These are phyloP conservation scores for Acer negundo DNA, from an alignment of 345 rosid genomes.

Conservation along the genomic window DNA sequence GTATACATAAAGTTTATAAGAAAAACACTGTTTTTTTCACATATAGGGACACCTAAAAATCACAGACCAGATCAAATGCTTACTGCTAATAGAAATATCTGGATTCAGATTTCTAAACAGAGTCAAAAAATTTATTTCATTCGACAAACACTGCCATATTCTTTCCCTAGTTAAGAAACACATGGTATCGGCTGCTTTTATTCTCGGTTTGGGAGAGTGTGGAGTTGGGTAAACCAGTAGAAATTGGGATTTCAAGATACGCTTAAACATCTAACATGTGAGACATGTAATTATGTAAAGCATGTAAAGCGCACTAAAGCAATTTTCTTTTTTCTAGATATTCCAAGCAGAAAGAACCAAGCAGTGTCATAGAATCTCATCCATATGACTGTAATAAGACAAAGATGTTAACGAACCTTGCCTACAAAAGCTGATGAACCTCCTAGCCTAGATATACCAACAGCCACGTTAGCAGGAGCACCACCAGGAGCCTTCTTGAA, in stretches of 20 bases:
- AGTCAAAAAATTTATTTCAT: neutral
- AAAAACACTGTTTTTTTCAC: neutral
- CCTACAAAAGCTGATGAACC: conserved; percentile 96
- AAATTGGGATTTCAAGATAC: neutral
- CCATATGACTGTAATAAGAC: neutral
- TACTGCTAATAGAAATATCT: neutral
- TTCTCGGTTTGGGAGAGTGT: neutral
- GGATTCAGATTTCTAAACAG: neutral
- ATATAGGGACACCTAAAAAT: neutral
- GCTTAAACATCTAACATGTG: neutral
- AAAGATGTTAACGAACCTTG: conserved; percentile 58
- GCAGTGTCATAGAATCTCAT: neutral
- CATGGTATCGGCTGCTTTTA: neutral
- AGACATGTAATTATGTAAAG: too few relatives aligned
- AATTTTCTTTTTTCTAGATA: conserved; percentile 1
- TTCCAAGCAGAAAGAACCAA: conserved; percentile 5
- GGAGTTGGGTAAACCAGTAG: neutral
- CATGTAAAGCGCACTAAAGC: neutral
- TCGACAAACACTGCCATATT: neutral
- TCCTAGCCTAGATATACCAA: conserved; percentile 82
- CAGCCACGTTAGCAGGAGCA: conserved; percentile 99
- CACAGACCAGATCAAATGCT: neutral
- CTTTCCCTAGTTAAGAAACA: neutral
- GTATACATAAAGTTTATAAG: neutral
- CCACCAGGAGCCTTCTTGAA: conserved; percentile 98